Percentiles rank a stretch among this genome's conserved stretches.
Evolutionary conservation across 1,284 basidiomycete species (phyloP).

Genomic region (Exsudoporus floridanus): DNA sequence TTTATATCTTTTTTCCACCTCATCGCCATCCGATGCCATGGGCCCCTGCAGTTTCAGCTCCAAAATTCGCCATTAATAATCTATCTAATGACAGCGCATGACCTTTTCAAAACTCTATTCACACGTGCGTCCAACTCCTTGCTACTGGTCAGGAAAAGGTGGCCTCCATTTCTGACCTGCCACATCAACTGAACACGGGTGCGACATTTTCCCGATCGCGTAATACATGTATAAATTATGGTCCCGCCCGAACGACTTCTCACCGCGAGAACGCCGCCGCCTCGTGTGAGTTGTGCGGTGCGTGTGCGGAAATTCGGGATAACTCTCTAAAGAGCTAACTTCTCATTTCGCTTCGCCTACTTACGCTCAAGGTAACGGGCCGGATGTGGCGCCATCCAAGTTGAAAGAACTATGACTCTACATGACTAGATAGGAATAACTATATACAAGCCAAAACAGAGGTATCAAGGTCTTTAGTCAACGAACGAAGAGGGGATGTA

Average conservation of each 20-base stretch:
- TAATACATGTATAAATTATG: neutral
- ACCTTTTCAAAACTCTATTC: conserved; percentile 6
- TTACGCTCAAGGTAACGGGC: neutral
- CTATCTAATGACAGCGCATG: conserved; percentile 9
- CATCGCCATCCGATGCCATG: conserved; percentile 6
- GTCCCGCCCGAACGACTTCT: neutral
- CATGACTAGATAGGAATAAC: conserved; percentile 33
- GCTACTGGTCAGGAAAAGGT: too few species aligned
- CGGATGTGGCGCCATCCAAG: conserved; percentile 2
- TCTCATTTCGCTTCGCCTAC: conserved; percentile 15
- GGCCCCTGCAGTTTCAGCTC: conserved; percentile 9
- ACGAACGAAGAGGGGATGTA: conserved; percentile 22
- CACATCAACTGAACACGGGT: conserved; percentile 3
- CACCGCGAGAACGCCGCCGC: conserved; percentile 8
- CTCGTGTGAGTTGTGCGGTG: conserved; percentile 7
- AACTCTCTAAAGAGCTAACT: conserved; percentile 3
- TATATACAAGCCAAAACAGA: conserved; percentile 29
- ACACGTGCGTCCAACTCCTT: conserved; percentile 8
- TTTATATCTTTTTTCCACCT: conserved; percentile 1
- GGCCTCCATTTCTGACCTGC: conserved; percentile 1
- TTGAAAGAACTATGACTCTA: conserved; percentile 19
- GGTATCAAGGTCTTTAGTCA: conserved; percentile 12
- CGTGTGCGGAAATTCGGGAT: conserved; percentile 3
- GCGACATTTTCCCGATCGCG: conserved; percentile 3
- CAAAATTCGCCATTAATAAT: neutral